Base-by-base conservation (phyloP, 2,329 filamentous ascomycete genomes). In the Plectosphaerella sp. region DNA sequence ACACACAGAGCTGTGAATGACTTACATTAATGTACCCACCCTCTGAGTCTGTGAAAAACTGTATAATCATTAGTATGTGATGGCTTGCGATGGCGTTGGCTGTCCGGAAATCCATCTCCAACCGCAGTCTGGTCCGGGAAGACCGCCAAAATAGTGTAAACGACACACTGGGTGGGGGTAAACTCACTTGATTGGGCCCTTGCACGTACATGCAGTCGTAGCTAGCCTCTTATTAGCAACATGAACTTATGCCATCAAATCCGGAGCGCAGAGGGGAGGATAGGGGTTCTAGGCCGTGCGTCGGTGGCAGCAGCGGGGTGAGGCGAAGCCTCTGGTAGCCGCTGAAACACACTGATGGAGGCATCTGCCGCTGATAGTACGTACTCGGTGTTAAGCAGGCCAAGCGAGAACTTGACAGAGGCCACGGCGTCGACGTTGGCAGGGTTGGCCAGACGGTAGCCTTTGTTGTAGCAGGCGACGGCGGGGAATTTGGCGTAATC, bases 391-490 rank as follows among this genome's bases (percentile, higher is more conserved):
- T 54, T 36, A 14, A 59, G 54, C n/a, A 50, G 16, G 1, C 55
- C 54, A 6, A 51, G 46, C 15, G 36, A 37, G 45, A 59, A 51
- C 37, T 53, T 52, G 36, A 52, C 57, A 14, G 48, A 54, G 3
- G 48, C 41, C 16, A 49, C 35, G 3, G 54, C 58, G 16, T 47
- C 49, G 1, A 51, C 43, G 15, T 48, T 50, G 12, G 41, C 39
- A 4, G 53, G 47, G 22, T 55, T 45, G 8, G 48, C n/a, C 8
- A 59, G 43, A n/a, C 14, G 20, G 39, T 58, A 59, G 7, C 41
- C 58, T 49, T 56, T 56, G 53, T 59, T 59, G 33, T 58, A 57
- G 53, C 58, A 59, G 48, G 52, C 14, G 11, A 51, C 57, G 12
- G 57, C 58, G 0, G 52, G 51, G 47, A 48, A 56, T 35, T 52